Base-by-base conservation (phyloP, 2,329 filamentous ascomycete genomes). In the Macrophomina tecta region DNA sequence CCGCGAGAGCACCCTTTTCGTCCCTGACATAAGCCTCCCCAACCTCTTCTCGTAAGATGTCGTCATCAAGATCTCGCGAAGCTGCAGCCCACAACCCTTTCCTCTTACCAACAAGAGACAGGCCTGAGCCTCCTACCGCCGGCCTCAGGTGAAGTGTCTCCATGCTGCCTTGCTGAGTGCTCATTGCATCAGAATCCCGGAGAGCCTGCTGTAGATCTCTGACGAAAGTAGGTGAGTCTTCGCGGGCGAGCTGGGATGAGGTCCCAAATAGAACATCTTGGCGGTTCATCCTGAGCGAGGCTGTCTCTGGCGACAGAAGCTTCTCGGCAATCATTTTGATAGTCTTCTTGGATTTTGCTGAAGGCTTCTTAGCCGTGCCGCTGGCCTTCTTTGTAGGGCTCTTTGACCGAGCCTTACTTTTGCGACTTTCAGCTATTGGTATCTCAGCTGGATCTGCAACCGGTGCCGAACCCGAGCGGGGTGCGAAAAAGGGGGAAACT, bases 251-350 rank as follows among this genome's bases (percentile, higher is more conserved):
- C 66, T 80, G 78, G 68, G 78, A 80, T 2, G 78, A 79, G 14
- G 78, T 80, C 16, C 78, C 78, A 61, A 80, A 80, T 1, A 80
- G 69, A 8, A 80, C 63, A 30, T 79, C 74, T 67, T 80, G 78
- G 38, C 69, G 69, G 49, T 72, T 69, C 52, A 78, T 23, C 40
- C 72, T 69, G 38, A 68, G 48, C 5, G 70, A 56, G 11, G 77
- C 77, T 23, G 76, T 75, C 1, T 70, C 65, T 12, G 78, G 78
- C 12, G 77, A 79, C 12, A 80, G 73, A 5, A 80, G 65, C 69
- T 78, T 79, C n/a, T 76, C 73, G 11, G 73, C 72, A 5, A 73
- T 67, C 36, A 68, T 46, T 62, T 75, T 78, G 2, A 72, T 58
- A 58, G 76, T 75, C 9, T 73, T 70, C 30, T 69, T 67, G 6